Conservation (phyloP, 2,329 filamentous ascomycete species). For the Pestalotiopsis sp. region DNA sequence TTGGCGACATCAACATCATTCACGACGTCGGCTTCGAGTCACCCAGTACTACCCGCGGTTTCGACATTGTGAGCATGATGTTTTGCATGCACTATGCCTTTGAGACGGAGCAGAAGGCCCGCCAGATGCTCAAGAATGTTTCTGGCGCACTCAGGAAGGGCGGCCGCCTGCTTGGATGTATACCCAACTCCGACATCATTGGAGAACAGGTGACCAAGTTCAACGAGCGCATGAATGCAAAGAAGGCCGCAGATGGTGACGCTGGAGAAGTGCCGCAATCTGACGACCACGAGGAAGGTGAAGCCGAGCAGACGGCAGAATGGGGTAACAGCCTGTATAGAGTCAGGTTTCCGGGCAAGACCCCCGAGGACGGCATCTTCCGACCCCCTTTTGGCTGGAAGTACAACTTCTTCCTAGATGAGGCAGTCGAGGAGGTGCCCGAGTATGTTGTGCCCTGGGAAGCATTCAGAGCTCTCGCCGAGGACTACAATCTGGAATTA, state of each 20-base stretch:
- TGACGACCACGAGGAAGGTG: conserved; percentile 56
- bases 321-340: conserved; percentile 96
- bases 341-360: conserved; percentile 82
- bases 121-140: conserved; percentile 92
- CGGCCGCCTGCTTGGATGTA: conserved; percentile 90
- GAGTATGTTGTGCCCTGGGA: conserved; percentile 99
- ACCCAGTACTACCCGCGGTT: conserved; percentile 75
- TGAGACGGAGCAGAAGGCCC: conserved; percentile 85
- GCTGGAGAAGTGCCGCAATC: conserved; percentile 28
- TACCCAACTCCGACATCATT: conserved; percentile 95
- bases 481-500: conserved; percentile 94
- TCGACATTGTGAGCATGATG: conserved; percentile 98
- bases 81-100: conserved; percentile 99
- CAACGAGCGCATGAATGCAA: conserved; percentile 58
- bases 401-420: conserved; percentile 94
- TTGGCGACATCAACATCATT: conserved; percentile 81
- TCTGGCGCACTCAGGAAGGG: conserved; percentile 89
- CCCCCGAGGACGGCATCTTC: conserved; percentile 85
- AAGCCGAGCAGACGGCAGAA: conserved; percentile 66
- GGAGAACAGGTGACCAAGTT: conserved; percentile 76
- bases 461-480: conserved; percentile 90
- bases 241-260: conserved; percentile 29
- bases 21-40: conserved; percentile 87
- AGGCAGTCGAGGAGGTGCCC: conserved; percentile 93
- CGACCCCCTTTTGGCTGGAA: conserved; percentile 96